Evolutionary conservation across 768 basidiomycete genomes (phyloP), one percentile per base, ranked within the genome.

Genomic region (Naganishia randhawae): DNA sequence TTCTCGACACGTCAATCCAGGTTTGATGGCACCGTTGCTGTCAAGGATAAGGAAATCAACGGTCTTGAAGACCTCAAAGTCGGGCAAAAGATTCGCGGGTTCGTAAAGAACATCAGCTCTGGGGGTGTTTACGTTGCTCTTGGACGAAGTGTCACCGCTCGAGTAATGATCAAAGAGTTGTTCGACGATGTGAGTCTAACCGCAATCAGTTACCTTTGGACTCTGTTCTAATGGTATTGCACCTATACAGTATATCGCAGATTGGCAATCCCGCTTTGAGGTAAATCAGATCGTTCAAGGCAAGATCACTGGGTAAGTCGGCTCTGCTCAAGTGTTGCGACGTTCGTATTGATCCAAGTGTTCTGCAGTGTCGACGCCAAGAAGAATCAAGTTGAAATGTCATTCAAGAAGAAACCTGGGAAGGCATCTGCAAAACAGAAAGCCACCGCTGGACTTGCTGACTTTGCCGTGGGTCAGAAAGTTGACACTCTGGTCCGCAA

Each of bases 121-220:
- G 88, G 89, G 75, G 95, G 95, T 17, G 75, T 99, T 22, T 98
- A 96, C 73, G 91, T 99, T 3, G 86, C 86, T 31, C 81, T 99
- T 39, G 92, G 91, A 11, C 85, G 88, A 33, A 84, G 84, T n/a
- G 82, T 96, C 31, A 91, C 93, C 75, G 93, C 89, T 66, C 87
- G 94, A 19, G 88, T 99, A 31, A 92, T 95, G 81, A 97, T 97
- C 76, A 87, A 85, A 75, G 91, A 96, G 80, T 84, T 95, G 5
- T 96, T 95, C 76, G 91, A 96, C 74, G 92, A 93, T 73, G 57
- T 61, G 17, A 41, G 57, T 61, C 9, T 39, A n/a, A 41, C 4
- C 29, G 33, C 54, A 54, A 82, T 37, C 54, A 13, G 33, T 2
- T 27, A 10, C 16, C 9, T 31, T 53, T 66, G 66, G 70, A 73